Evolutionary conservation across 345 rosid genomes (phyloP).

Genomic region (Salix suchowensis): DNA sequence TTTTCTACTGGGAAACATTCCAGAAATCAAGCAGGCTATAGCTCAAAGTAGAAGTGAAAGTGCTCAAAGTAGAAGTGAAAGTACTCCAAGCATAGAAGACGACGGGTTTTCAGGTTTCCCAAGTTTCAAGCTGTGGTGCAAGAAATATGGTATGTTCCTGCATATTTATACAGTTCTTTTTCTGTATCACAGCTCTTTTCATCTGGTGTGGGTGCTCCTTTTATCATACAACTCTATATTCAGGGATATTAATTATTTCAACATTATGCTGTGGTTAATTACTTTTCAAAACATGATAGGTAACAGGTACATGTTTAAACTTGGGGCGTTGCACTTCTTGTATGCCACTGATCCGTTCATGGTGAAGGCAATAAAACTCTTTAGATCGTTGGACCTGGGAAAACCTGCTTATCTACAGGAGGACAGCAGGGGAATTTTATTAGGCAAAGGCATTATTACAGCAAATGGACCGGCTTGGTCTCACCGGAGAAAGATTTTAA

Average conservation of each 20-base stretch:
- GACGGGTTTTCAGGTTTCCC: too few species aligned
- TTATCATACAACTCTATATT: too few species aligned
- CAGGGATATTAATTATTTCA: not conserved
- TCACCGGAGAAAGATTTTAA: slow-evolving; percentile 31
- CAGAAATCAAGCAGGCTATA: slow-evolving; percentile 8
- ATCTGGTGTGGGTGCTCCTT: slow-evolving; percentile 1
- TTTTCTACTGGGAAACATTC: slow-evolving; percentile 14
- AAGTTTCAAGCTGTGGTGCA: too few species aligned
- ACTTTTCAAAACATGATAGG: not conserved
- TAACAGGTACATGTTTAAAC: slow-evolving; percentile 10
- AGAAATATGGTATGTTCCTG: too few species aligned
- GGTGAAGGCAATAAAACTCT: slow-evolving; percentile 28
- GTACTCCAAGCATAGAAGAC: not conserved
- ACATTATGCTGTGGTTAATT: not conserved
- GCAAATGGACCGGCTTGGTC: slow-evolving; percentile 32
- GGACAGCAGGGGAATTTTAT: slow-evolving; percentile 15
- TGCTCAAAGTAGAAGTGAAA: too few species aligned
- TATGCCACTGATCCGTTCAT: slow-evolving; percentile 11
- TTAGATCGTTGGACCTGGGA: slow-evolving; percentile 27
- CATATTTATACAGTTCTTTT: not conserved
- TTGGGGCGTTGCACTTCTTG: slow-evolving; percentile 18
- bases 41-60: too few species aligned
- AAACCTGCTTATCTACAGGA: slow-evolving; percentile 28
- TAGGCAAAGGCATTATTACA: slow-evolving; percentile 32
- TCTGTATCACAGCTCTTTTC: not conserved